Evolutionary conservation across 257 asterid species (phyloP).

Genomic region (Galeopsis tetrahit): DNA sequence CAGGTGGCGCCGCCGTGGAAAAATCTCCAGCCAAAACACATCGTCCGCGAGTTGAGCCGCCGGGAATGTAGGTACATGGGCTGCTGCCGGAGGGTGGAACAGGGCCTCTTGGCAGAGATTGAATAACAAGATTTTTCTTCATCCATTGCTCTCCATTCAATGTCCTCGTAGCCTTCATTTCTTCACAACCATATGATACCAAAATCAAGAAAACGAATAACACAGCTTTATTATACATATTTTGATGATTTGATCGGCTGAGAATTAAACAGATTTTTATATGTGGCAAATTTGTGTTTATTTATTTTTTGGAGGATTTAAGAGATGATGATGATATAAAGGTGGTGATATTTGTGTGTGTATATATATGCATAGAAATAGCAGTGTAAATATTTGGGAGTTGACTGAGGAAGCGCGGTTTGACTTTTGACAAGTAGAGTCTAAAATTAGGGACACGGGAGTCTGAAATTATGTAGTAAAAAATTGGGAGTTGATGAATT

Average conservation of each 20-base stretch:
- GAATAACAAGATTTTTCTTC: slow-evolving; percentile 41
- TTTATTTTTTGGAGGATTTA: neutral
- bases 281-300: neutral
- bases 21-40: slow-evolving; percentile 44
- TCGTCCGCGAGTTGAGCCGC: slow-evolving; percentile 42
- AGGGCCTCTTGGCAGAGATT: slow-evolving; percentile 55
- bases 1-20: slow-evolving; percentile 3
- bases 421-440: slow-evolving; percentile 38
- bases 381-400: slow-evolving; percentile 16
- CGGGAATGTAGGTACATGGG: slow-evolving; percentile 63
- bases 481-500: neutral
- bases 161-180: slow-evolving; percentile 37
- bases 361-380: neutral
- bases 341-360: slow-evolving; percentile 3
- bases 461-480: slow-evolving; percentile 2
- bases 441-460: slow-evolving; percentile 25
- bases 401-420: slow-evolving; percentile 44
- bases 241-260: neutral
- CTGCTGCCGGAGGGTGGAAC: slow-evolving; percentile 37
- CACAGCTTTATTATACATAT: neutral
- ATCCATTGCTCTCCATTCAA: slow-evolving; percentile 42
- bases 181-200: slow-evolving; percentile 1
- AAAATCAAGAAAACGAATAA: slow-evolving; percentile 29
- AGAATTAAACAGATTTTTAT: neutral
- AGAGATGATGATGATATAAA: neutral